These are phyloP conservation scores for Diplodia mutila DNA, from an alignment of 2,329 filamentous ascomycete species.

Conservation along the genomic window DNA sequence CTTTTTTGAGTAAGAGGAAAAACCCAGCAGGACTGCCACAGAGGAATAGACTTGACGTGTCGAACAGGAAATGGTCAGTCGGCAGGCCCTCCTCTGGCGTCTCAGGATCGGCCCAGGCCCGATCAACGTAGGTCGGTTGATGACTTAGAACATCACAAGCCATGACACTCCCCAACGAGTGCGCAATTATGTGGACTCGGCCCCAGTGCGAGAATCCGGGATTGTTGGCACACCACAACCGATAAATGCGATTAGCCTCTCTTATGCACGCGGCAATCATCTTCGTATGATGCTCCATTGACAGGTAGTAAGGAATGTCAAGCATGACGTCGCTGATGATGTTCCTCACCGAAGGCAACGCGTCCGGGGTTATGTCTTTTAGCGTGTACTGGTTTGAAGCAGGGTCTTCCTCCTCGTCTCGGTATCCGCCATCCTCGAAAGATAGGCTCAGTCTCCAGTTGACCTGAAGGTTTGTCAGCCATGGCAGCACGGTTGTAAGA, in stretches of 20 bases:
- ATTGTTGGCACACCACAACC: slow-evolving; percentile 93
- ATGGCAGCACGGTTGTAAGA: not conserved
- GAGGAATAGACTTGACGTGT: slow-evolving; percentile 86
- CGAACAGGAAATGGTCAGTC: slow-evolving; percentile 74
- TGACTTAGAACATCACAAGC: slow-evolving; percentile 86
- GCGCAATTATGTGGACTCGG: slow-evolving; percentile 87
- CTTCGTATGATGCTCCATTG: slow-evolving; percentile 83
- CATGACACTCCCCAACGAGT: slow-evolving; percentile 95
- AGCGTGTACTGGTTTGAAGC: slow-evolving; percentile 68
- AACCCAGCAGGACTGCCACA: slow-evolving; percentile 90
- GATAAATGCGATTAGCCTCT: slow-evolving; percentile 95
- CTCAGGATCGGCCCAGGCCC: slow-evolving; percentile 39
- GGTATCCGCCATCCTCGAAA: slow-evolving; percentile 74
- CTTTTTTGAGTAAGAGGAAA: slow-evolving; percentile 83
- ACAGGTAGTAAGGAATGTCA: slow-evolving; percentile 97
- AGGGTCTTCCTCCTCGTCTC: slow-evolving; percentile 54
- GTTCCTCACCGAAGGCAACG: slow-evolving; percentile 85
- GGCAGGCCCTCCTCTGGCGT: slow-evolving; percentile 54
- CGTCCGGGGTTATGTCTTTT: slow-evolving; percentile 88
- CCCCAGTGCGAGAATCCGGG: slow-evolving; percentile 80
- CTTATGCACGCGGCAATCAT: slow-evolving; percentile 88
- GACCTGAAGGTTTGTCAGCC: slow-evolving; percentile 47
- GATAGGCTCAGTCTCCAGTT: slow-evolving; percentile 92
- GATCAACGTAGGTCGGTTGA: slow-evolving; percentile 75
- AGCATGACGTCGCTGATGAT: slow-evolving; percentile 98